phyloP scores from a whole-genome alignment of 352 stramenopile genomes.

The Ochromonadaceae sp. region DNA sequence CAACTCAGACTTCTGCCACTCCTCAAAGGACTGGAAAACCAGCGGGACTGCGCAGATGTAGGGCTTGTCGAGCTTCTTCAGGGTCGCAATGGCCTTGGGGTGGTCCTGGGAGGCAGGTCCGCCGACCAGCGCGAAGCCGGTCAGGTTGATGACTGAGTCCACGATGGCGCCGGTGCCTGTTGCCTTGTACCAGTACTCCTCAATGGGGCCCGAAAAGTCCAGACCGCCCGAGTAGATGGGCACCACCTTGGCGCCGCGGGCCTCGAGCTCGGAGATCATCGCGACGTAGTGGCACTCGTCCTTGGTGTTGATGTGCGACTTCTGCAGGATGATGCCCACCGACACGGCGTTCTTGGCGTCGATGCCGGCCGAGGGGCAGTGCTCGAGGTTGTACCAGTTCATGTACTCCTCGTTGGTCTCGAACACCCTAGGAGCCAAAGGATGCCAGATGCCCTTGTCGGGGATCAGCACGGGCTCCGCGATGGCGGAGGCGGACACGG shows the following conservation, averaged over 20 bases:
- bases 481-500: constrained; percentile 24
- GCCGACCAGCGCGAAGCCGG: constrained; percentile 60
- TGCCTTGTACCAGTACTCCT: constrained; percentile 56
- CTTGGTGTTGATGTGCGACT: constrained; percentile 70
- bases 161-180: constrained; percentile 45
- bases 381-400: constrained; percentile 53
- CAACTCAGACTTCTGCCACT: constrained; percentile 57
- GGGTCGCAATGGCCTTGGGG: constrained; percentile 51
- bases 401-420: constrained; percentile 50
- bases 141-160: constrained; percentile 63
- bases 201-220: constrained; percentile 59
- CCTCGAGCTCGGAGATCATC: constrained; percentile 59
- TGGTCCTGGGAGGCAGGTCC: constrained; percentile 60
- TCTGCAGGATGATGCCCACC: constrained; percentile 61
- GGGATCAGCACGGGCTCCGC: constrained; percentile 48
- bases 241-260: constrained; percentile 49
- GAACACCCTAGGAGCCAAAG: constrained; percentile 54
- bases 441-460: constrained; percentile 68
- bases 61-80: constrained; percentile 51
- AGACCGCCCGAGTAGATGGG: constrained; percentile 58
- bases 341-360: constrained; percentile 40
- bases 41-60: constrained; percentile 66
- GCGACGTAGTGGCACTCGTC: constrained; percentile 66
- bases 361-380: constrained; percentile 29
- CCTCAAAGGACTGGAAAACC: constrained; percentile 68